phyloP scores from a whole-genome alignment of 495 filamentous ascomycete genomes.

The Penicillium fimorum region DNA sequence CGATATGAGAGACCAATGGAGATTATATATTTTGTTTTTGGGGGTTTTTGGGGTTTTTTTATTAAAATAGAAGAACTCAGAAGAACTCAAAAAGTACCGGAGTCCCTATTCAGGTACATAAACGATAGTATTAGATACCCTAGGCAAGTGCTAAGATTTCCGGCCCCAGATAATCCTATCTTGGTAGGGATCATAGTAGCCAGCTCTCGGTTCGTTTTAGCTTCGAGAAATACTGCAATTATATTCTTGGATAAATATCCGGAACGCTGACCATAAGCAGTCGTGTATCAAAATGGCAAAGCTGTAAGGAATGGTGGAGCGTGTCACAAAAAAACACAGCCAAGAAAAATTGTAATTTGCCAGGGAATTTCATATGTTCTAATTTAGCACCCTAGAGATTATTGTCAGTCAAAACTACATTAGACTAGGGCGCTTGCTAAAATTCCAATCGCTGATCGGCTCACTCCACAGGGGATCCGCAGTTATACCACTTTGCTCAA shows the following conservation, averaged over 20 bases:
- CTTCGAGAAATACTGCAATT: not conserved
- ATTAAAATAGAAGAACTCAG: too few relatives aligned
- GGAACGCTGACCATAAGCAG: not conserved
- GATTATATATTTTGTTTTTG: not conserved
- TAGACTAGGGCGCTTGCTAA: constrained; percentile 4
- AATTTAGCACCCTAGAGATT: constrained; percentile 1
- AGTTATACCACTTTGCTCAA: not conserved
- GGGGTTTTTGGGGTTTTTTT: not conserved
- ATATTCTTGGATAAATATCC: not conserved
- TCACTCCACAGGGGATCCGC: constrained; percentile 6
- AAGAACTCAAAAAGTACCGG: not conserved
- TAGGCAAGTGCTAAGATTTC: not conserved
- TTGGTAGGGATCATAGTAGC: not conserved
- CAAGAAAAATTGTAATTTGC: constrained; percentile 1
- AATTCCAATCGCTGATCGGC: constrained; percentile 6
- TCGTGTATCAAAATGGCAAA: constrained; percentile 2
- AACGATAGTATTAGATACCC: not conserved
- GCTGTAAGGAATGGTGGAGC: constrained; percentile 6
- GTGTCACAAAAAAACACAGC: not conserved
- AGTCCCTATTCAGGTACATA: not conserved
- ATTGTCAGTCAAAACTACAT: not conserved
- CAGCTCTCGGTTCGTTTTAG: constrained; percentile 3
- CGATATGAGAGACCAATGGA: not conserved
- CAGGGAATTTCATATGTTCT: constrained; percentile 1
- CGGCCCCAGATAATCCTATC: constrained; percentile 1